A percentile compares a stretch with the other conserved stretches of the same genome.
phyloP scores from a whole-genome alignment of 2,329 filamentous ascomycete genomes.

The Cadophora sp. region DNA sequence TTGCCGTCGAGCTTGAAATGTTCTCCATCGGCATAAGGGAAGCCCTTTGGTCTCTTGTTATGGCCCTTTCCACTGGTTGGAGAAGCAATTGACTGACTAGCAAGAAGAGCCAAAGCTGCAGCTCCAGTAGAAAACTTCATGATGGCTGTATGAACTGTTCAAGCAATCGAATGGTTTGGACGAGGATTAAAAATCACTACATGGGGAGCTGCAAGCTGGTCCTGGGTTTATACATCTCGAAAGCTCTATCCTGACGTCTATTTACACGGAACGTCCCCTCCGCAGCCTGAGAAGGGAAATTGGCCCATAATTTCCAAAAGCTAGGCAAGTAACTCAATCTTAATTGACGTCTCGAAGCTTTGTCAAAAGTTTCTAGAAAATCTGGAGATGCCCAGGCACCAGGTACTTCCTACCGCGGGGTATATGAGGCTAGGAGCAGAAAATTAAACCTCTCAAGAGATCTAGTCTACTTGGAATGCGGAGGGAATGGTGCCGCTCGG shows the following conservation, averaged over 20 bases:
- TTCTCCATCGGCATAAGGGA: conserved; percentile 14
- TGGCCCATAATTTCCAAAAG: not conserved
- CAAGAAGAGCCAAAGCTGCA: conserved; percentile 10
- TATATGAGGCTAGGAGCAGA: conserved; percentile 7
- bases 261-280: conserved; percentile 10
- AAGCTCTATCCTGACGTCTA: not conserved
- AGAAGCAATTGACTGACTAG: conserved; percentile 5
- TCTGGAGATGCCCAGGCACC: conserved; percentile 11
- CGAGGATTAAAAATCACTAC: not conserved
- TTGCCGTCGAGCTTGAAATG: conserved; percentile 22
- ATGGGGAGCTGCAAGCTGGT: not conserved
- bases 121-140: conserved; percentile 17
- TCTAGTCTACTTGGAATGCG: not conserved
- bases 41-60: conserved; percentile 10
- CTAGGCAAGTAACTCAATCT: not conserved
- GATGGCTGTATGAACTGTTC: not conserved
- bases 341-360: not conserved
- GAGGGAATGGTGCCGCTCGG: not conserved
- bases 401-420: not conserved
- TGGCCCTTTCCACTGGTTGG: not conserved
- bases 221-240: conserved; percentile 8
- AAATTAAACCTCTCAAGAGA: not conserved
- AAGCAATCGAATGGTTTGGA: not conserved
- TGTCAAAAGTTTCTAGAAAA: conserved; percentile 1
- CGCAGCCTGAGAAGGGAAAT: not conserved